phyloP scores from a whole-genome alignment of 2,329 filamentous ascomycete genomes.

The Huntiella abstrusa region DNA sequence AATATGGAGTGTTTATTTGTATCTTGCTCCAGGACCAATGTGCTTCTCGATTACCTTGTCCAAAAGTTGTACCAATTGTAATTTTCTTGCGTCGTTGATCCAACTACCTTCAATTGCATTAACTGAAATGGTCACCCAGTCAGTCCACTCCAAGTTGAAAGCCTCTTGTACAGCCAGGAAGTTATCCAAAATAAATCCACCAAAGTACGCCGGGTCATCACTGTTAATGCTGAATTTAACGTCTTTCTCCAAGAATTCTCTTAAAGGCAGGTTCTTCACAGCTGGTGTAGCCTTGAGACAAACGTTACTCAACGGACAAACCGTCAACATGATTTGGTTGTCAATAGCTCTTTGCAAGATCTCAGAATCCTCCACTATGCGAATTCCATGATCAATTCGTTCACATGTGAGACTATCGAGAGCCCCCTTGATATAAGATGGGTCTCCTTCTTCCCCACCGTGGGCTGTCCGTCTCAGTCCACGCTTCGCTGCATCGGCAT shows the following conservation, averaged over 20 bases:
- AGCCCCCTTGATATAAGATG: conserved; percentile 44
- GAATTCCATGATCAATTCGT: conserved; percentile 60
- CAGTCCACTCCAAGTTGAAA: conserved; percentile 40
- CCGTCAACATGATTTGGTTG: conserved; percentile 41
- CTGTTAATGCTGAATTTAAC: conserved; percentile 56
- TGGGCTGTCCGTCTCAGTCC: conserved; percentile 51
- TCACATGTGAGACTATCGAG: conserved; percentile 41
- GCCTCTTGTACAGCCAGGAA: conserved; percentile 55
- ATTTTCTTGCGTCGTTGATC: neutral
- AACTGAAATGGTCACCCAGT: conserved; percentile 47
- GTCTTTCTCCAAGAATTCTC: conserved; percentile 41
- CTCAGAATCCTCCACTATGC: conserved; percentile 37
- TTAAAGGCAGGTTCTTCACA: conserved; percentile 31
- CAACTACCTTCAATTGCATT: conserved; percentile 35
- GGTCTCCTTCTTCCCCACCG: conserved; percentile 56
- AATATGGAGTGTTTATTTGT: neutral
- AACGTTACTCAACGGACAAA: conserved; percentile 60
- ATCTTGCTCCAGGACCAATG: neutral
- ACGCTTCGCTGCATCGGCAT: conserved; percentile 28
- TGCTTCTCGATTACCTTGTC: neutral
- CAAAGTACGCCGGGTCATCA: conserved; percentile 60
- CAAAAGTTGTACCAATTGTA: neutral
- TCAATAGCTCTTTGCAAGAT: conserved; percentile 39
- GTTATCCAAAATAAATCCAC: conserved; percentile 56
- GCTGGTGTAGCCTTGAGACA: conserved; percentile 15